A percentile compares a stretch with the other conserved stretches of the same genome.
phyloP scores from a whole-genome alignment of 345 rosid genomes.

The Salix viminalis region DNA sequence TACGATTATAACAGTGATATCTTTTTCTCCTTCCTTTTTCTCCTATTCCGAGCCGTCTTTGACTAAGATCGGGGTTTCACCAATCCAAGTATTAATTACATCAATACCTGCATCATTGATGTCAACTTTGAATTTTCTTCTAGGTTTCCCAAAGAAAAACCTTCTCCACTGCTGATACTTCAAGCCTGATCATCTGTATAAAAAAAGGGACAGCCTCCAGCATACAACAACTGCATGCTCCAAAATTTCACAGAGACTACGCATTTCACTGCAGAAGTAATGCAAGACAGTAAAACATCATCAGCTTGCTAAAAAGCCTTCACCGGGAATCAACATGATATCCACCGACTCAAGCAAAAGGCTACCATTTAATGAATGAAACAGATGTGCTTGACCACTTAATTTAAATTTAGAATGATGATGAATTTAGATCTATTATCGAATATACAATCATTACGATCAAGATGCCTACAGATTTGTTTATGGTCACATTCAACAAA shows the following conservation, averaged over 20 bases:
- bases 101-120: slow-evolving; percentile 25
- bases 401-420: background rate
- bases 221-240: slow-evolving; percentile 35
- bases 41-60: slow-evolving; percentile 20
- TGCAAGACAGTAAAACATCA: background rate
- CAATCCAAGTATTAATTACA: slow-evolving; percentile 41
- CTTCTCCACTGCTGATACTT: slow-evolving; percentile 30
- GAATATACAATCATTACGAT: background rate
- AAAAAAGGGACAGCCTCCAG: slow-evolving; percentile 34
- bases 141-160: slow-evolving; percentile 16
- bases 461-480: background rate
- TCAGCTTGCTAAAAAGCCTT: slow-evolving; percentile 2
- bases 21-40: slow-evolving; percentile 2
- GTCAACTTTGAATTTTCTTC: slow-evolving; percentile 22
- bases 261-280: slow-evolving; percentile 35
- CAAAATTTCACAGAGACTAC: slow-evolving; percentile 29
- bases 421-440: background rate
- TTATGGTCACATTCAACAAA: background rate
- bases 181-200: slow-evolving; percentile 25
- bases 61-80: slow-evolving; percentile 25
- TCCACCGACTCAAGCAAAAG: background rate
- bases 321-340: background rate
- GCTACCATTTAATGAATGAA: background rate
- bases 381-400: background rate
- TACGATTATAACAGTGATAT: slow-evolving; percentile 6